phyloP scores from a whole-genome alignment of 1,139 yeast genomes.

The Nakaseomyces bracarensis region DNA sequence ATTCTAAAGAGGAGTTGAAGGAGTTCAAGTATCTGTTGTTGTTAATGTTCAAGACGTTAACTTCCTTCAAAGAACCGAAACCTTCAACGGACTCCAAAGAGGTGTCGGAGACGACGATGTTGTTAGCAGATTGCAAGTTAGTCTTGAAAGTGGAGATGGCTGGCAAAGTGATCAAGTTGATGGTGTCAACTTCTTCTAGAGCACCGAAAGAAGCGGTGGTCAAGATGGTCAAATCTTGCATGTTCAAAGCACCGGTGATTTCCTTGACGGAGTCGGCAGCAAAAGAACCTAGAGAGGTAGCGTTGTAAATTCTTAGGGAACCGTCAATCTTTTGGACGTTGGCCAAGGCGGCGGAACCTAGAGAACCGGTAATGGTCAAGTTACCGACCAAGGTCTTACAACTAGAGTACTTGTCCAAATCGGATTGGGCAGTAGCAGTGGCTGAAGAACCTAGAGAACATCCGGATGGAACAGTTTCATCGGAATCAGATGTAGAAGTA shows the following conservation, averaged over 20 bases:
- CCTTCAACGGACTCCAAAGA: slow-evolving; percentile 73
- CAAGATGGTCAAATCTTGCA: slow-evolving; percentile 61
- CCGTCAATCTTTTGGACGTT: slow-evolving; percentile 69
- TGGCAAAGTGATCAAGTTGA: slow-evolving; percentile 77
- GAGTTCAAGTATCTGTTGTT: slow-evolving; percentile 69
- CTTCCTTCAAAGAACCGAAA: slow-evolving; percentile 58
- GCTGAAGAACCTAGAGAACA: slow-evolving; percentile 43
- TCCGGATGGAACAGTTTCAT: slow-evolving; percentile 30
- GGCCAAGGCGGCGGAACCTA: slow-evolving; percentile 51
- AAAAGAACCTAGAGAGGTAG: slow-evolving; percentile 53
- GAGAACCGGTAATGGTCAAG: slow-evolving; percentile 55
- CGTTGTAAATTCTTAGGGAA: slow-evolving; percentile 57
- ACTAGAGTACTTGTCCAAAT: slow-evolving; percentile 62
- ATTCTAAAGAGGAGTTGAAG: slow-evolving; percentile 62
- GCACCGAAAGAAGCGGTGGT: slow-evolving; percentile 65
- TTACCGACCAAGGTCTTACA: slow-evolving; percentile 83
- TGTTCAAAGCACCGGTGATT: slow-evolving; percentile 60
- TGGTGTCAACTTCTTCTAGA: slow-evolving; percentile 73
- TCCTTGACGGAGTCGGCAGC: slow-evolving; percentile 71
- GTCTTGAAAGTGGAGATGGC: slow-evolving; percentile 65
- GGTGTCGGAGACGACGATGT: slow-evolving; percentile 78
- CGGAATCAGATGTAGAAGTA: slow-evolving; percentile 17
- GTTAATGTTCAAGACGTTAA: slow-evolving; percentile 76
- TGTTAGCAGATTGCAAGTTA: slow-evolving; percentile 65
- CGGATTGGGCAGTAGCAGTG: slow-evolving; percentile 71